phyloP scores from a whole-genome alignment of 352 stramenopile genomes.

The Aphanomyces euteiches region DNA sequence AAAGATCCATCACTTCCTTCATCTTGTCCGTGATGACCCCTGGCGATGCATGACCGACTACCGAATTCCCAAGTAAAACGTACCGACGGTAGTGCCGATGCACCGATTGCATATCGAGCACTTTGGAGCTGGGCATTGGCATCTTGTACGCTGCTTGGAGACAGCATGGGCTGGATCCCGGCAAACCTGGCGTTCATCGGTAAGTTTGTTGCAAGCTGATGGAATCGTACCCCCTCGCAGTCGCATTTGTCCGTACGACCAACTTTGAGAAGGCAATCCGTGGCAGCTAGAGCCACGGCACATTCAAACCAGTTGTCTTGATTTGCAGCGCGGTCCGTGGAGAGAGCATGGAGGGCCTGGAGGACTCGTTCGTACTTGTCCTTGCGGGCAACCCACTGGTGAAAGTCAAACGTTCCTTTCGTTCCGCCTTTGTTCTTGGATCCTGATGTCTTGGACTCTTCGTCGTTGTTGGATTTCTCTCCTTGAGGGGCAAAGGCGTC shows the following conservation, averaged over 20 bases:
- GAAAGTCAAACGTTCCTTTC: constrained; percentile 54
- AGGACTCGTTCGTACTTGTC: constrained; percentile 84
- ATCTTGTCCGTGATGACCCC: constrained; percentile 67
- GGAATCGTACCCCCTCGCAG: constrained; percentile 44
- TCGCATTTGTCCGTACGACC: constrained; percentile 66
- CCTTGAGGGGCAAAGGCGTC: background rate
- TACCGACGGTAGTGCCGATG: constrained; percentile 43
- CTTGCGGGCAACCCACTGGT: constrained; percentile 80
- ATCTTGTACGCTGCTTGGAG: constrained; percentile 65
- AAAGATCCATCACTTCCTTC: constrained; percentile 49
- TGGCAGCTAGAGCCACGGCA: constrained; percentile 67
- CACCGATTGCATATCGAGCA: constrained; percentile 73
- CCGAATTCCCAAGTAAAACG: background rate
- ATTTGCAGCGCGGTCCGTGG: constrained; percentile 51
- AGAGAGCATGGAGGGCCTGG: constrained; percentile 53
- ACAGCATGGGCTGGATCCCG: constrained; percentile 58
- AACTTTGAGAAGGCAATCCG: constrained; percentile 72
- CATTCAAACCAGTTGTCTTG: constrained; percentile 70
- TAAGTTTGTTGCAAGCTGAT: too few relatives aligned
- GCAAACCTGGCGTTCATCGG: constrained; percentile 32
- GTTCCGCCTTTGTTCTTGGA: background rate
- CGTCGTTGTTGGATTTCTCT: background rate
- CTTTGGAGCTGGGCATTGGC: constrained; percentile 74
- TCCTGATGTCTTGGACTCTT: background rate
- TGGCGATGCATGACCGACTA: constrained; percentile 13